Percentiles rank a stretch among this genome's conserved stretches.
phyloP scores from a whole-genome alignment of 208 protist genomes.

The Acanthamoeba culbertsoni region DNA sequence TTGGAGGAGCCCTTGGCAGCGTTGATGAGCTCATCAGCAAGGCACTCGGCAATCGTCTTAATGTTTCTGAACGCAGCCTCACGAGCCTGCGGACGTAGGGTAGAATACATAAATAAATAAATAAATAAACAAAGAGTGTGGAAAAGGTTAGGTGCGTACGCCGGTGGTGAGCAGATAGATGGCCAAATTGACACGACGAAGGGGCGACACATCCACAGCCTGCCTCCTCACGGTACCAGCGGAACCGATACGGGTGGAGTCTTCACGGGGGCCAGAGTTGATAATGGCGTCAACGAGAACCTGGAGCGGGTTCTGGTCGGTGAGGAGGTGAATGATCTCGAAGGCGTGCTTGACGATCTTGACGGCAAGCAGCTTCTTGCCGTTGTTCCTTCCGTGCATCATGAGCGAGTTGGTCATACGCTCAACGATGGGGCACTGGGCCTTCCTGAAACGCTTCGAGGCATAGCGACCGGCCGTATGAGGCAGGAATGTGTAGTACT shows the following conservation, averaged over 20 bases:
- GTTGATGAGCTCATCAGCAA: constrained; percentile 99
- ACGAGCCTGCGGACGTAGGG: constrained; percentile 83
- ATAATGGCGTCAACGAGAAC: constrained; percentile 97
- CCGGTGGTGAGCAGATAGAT: constrained; percentile 98
- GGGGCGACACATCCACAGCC: constrained; percentile 99
- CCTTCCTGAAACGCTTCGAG: constrained; percentile 98
- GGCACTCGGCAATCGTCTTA: constrained; percentile 99
- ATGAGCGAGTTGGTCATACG: constrained; percentile 96
- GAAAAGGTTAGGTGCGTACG: constrained; percentile 71
- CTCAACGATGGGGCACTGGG: constrained; percentile 94
- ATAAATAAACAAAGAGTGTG: not conserved
- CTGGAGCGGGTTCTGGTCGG: constrained; percentile 98
- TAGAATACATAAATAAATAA: not conserved
- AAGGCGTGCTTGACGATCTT: constrained; percentile 98
- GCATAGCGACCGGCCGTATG: constrained; percentile 98
- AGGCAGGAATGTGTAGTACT: constrained; percentile 93
- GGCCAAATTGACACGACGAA: constrained; percentile 98
- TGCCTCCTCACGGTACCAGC: constrained; percentile 99
- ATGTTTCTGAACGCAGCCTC: constrained; percentile 98
- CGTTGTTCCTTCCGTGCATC: constrained; percentile 99
- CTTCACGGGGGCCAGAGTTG: constrained; percentile 99
- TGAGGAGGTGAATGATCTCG: constrained; percentile 99
- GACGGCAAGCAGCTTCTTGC: constrained; percentile 99
- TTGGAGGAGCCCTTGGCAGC: constrained; percentile 97
- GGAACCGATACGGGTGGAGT: constrained; percentile 99